These are phyloP conservation scores for Annulohypoxylon nitens DNA, from an alignment of 495 filamentous ascomycete genomes.

Conservation along the genomic window DNA sequence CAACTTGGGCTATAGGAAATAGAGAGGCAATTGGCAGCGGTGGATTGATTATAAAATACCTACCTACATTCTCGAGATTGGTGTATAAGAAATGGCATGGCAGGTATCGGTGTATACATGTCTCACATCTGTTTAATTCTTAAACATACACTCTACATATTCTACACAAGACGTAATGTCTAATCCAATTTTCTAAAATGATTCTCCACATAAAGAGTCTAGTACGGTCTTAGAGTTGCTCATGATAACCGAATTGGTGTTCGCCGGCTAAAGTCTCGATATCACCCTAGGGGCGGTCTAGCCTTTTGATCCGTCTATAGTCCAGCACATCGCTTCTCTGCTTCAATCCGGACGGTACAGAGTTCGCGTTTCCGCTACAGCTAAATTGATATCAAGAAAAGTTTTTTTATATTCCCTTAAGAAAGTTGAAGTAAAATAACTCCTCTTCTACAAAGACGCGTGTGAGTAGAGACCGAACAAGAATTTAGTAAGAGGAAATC, in stretches of 20 bases:
- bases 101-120: too few relatives aligned
- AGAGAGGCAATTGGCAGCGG: too few relatives aligned
- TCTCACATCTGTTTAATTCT: too few relatives aligned
- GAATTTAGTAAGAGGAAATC: background rate
- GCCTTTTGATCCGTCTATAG: conserved; percentile 20
- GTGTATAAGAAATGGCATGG: too few relatives aligned
- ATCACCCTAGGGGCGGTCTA: conserved; percentile 36
- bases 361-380: background rate
- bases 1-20: too few relatives aligned
- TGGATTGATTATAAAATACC: too few relatives aligned
- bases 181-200: conserved; percentile 3
- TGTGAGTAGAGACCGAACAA: background rate
- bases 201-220: conserved; percentile 21
- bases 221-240: conserved; percentile 16
- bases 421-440: background rate
- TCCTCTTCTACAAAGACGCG: background rate
- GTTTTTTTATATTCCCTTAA: background rate
- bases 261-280: conserved; percentile 45
- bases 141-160: background rate
- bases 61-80: too few relatives aligned
- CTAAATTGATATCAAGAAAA: background rate
- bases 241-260: conserved; percentile 27
- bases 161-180: background rate
- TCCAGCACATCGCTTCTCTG: conserved; percentile 11
- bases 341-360: conserved; percentile 7